Evolutionary conservation across 2,329 filamentous ascomycete species (phyloP).

Genomic region (Fusarium albosuccineum): DNA sequence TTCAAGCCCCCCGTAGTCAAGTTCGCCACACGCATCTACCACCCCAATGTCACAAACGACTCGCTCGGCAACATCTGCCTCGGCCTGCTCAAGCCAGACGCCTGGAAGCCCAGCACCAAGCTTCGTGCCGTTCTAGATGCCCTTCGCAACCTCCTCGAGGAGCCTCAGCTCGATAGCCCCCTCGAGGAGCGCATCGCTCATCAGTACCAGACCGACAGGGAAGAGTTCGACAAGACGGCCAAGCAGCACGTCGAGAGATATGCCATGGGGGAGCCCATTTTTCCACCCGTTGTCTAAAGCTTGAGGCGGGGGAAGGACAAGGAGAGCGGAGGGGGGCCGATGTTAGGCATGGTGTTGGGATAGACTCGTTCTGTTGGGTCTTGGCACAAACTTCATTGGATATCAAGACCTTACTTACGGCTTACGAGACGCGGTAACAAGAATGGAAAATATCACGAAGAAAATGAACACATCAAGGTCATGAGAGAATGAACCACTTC

Average conservation of each 20-base stretch:
- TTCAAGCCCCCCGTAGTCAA: constrained; percentile 87
- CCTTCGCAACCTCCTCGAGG: constrained; percentile 78
- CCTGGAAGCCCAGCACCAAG: constrained; percentile 92
- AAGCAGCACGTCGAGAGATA: constrained; percentile 80
- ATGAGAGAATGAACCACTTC: constrained; percentile 1
- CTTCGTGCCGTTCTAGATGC: constrained; percentile 82
- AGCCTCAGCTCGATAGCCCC: constrained; percentile 90
- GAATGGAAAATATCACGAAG: not conserved
- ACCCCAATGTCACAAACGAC: constrained; percentile 94
- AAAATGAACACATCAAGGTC: constrained; percentile 1
- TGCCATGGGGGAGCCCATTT: constrained; percentile 64
- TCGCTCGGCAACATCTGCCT: constrained; percentile 87
- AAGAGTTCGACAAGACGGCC: constrained; percentile 80
- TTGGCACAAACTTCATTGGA: not conserved
- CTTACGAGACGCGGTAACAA: not conserved
- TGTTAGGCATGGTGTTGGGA: not conserved
- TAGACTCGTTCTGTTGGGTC: not conserved
- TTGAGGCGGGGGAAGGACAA: not conserved
- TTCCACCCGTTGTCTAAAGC: constrained; percentile 46
- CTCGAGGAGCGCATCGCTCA: constrained; percentile 90
- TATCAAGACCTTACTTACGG: not conserved
- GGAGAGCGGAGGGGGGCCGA: not conserved
- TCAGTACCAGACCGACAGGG: constrained; percentile 78
- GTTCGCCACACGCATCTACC: constrained; percentile 93
- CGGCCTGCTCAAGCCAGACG: constrained; percentile 82